These are phyloP conservation scores for Trichoderma sp. DNA, from an alignment of 2,329 filamentous ascomycete species.

Conservation along the genomic window DNA sequence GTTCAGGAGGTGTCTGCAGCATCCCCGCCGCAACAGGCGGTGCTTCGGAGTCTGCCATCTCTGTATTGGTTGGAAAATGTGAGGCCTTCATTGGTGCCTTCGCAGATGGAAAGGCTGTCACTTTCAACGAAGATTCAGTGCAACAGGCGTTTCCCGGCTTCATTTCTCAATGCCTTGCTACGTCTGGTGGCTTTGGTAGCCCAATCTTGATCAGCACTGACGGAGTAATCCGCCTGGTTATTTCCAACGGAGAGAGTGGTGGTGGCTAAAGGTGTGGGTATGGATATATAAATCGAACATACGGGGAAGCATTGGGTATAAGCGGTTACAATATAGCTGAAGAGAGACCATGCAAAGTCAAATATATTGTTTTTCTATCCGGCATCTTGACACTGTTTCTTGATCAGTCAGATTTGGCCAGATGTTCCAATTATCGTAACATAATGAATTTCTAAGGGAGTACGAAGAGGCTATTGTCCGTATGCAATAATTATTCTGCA, in stretches of 20 bases:
- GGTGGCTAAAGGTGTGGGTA: not conserved
- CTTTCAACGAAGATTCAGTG: constrained; percentile 1
- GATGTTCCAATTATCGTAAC: not conserved
- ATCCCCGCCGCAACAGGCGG: not conserved
- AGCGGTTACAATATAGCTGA: not conserved
- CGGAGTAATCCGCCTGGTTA: not conserved
- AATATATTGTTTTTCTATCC: not conserved
- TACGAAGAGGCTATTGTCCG: not conserved
- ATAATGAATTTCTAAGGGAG: not conserved
- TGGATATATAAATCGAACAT: not conserved
- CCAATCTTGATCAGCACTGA: not conserved
- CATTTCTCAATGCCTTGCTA: not conserved
- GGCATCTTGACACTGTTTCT: not conserved
- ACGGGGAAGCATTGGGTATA: not conserved
- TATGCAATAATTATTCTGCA: not conserved
- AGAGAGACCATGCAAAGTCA: not conserved
- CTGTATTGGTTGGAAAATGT: not conserved
- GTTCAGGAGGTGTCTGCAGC: not conserved
- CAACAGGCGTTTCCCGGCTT: not conserved
- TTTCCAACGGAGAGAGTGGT: not conserved
- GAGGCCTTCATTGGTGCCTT: constrained; percentile 1
- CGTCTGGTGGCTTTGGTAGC: not conserved
- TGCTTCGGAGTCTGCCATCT: not conserved
- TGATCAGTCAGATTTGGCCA: not conserved
- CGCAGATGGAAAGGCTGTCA: not conserved